Percentiles rank a stretch among this genome's conserved stretches.
Conservation (phyloP, 192 early-diverging fungal species). For the Umbelopsis vinacea region DNA sequence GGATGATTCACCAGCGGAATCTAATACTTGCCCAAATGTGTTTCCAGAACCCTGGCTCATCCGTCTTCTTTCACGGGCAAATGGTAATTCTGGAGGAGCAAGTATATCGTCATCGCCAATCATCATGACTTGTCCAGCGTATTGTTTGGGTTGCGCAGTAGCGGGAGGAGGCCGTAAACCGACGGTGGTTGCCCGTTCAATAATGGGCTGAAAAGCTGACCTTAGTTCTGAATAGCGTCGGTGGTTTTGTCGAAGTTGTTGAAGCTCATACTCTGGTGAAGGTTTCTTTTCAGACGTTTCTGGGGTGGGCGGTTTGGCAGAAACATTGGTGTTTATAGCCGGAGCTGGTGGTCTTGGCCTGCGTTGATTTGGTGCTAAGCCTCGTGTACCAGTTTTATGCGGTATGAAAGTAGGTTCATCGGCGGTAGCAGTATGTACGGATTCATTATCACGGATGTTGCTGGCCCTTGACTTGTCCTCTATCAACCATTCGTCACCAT, state of each 20-base stretch:
- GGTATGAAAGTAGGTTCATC: background rate
- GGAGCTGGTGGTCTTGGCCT: background rate
- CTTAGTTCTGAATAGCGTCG: constrained; percentile 23
- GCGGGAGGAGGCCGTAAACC: background rate
- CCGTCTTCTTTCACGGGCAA: constrained; percentile 5
- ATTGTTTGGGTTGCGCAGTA: background rate
- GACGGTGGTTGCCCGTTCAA: background rate
- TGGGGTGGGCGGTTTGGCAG: background rate
- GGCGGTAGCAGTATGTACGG: constrained; percentile 1
- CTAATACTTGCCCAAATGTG: constrained; percentile 20
- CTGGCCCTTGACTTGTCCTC: background rate
- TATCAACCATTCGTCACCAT: background rate
- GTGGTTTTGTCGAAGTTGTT: constrained; percentile 12
- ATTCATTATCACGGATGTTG: background rate
- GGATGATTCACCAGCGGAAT: constrained; percentile 6
- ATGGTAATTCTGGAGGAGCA: constrained; percentile 22
- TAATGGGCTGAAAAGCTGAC: constrained; percentile 12
- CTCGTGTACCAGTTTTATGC: background rate
- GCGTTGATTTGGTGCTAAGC: background rate
- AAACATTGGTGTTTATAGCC: background rate
- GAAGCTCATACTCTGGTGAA: constrained; percentile 16
- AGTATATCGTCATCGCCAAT: constrained; percentile 9
- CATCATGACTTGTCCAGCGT: background rate
- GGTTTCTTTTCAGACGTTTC: background rate
- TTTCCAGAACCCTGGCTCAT: constrained; percentile 21